Evolutionary conservation across 495 filamentous ascomycete genomes (phyloP).

Genomic region (Penicillium ochrochloron): DNA sequence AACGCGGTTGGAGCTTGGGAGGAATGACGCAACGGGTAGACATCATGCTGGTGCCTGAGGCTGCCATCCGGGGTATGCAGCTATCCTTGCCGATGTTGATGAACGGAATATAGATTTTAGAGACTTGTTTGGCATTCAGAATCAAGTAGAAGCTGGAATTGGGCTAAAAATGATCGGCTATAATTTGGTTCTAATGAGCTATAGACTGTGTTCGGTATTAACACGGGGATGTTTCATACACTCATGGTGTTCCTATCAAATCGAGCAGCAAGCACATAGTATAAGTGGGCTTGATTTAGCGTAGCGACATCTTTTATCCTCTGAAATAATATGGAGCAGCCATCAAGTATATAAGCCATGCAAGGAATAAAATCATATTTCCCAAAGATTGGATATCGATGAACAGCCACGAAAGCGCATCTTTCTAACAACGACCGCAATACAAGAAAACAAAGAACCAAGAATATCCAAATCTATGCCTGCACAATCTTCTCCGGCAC

Average conservation of each 20-base stretch:
- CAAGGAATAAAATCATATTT: constrained; percentile 25
- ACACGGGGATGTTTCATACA: background rate
- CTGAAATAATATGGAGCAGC: background rate
- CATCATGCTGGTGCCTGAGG: constrained; percentile 17
- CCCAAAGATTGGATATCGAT: constrained; percentile 36
- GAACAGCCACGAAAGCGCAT: constrained; percentile 33
- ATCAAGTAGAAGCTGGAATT: no score
- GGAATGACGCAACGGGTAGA: constrained; percentile 33
- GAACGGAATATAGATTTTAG: background rate
- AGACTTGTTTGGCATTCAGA: no score
- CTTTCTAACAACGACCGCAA: constrained; percentile 24
- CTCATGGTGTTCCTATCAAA: background rate
- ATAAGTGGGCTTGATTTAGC: background rate
- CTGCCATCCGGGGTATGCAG: constrained; percentile 13
- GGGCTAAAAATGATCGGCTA: background rate
- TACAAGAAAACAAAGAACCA: constrained; percentile 21
- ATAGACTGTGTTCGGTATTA: background rate
- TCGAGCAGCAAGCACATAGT: background rate
- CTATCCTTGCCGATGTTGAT: background rate
- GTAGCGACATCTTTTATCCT: background rate
- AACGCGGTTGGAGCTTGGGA: constrained; percentile 16
- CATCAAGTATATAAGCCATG: background rate
- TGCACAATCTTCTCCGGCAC: constrained; percentile 59
- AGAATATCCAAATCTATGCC: constrained; percentile 39
- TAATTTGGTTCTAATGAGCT: background rate